Evolutionary conservation across 257 asterid species (phyloP), one percentile per base, ranked within the genome.

Genomic region (Salvia rosmarinus): DNA sequence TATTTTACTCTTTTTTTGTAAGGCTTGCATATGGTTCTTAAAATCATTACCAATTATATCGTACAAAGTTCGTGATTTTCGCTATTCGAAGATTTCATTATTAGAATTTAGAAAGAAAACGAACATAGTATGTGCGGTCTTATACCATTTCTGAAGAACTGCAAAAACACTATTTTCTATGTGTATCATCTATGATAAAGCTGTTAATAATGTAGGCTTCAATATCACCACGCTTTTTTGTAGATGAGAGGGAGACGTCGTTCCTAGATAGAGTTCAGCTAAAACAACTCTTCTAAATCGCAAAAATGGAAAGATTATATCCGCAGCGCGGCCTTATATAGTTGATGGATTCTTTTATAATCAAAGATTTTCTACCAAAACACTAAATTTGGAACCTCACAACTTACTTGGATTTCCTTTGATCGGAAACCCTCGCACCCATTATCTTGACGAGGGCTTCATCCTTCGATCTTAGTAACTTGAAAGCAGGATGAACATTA

Each of bases 401-500:
- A 14, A 19, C 56, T 69, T 63, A 76, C 70, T 78, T 78, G 65
- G 82, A 23, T 74, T 79, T 74, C 77, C 23, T 64, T 47, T 64
- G 79, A 32, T 79, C 82, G 1, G 82, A 78, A 42, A 74, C 79
- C 74, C 82, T 62, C 1, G 82, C 69, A 2, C 76, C 75, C 82
- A 78, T 74, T 25, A 78, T 37, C 75, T 79, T 75, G 75, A 64
- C 67, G 43, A 76, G 78, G 2, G 81, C 71, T 47, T 75, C 76
- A 32, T 80, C 84, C 47, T 67, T 72, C 2, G 84, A 72, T 61
- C 78, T 64, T 10, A 82, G 80, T 51, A 90, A 89, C 87, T 81
- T 87, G 37, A 91, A 77, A 72, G 95, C 96, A 7, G 99, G 96
- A 81, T 95, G 99, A 39, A 95, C 96, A 6, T 82, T 90, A 57